Base-by-base conservation (phyloP, 805 yeast species). In the Sungouiella blattae region DNA sequence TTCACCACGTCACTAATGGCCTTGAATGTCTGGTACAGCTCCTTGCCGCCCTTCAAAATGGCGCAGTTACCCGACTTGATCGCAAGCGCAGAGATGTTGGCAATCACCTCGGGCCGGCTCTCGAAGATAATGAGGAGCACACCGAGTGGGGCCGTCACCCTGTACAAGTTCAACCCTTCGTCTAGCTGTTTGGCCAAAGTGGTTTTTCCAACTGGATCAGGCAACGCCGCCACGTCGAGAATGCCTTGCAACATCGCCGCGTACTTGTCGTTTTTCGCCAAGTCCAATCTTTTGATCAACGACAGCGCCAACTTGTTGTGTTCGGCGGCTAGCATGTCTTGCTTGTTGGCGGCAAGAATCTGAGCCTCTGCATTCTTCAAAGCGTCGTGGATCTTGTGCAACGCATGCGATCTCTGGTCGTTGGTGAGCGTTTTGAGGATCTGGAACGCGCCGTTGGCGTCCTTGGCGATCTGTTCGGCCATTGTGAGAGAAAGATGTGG, bases 1-100 rank as follows among this genome's bases (percentile, higher is more conserved):
- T 75, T 77, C 30, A 93, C 78, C 22, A 88, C 77, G 7, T 70
- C 65, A 29, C 96, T 77, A 79, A 93, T 81, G 24, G 80, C 83
- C 46, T 79, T 75, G 60, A 93, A 94, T 1, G 98, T 87, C 55
- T 87, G 75, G 18, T 75, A 63, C 6, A 95, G 83, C 61, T 93
- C 99, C 59, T 88, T 91, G 40, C 99, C 99, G 49, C 99, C 98
- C 63, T 93, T 93, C 55, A 93, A 72, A 38, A 93, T 93, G 33
- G 97, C 98, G 6, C 97, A 85, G 57, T 93, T 93, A 31, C 97
- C 98, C 2, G 96, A 87, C 60, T 94, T 93, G 57, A 93, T 81
- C 13, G 98, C 96, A 51, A 93, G 71, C 0, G 98, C 93, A 11
- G 96, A 83, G 53, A 93, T 93, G 57, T 93, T 94, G 36, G 98